These are phyloP conservation scores for Quillaja saponaria DNA, from an alignment of 306 rosid genomes.

Conservation along the genomic window DNA sequence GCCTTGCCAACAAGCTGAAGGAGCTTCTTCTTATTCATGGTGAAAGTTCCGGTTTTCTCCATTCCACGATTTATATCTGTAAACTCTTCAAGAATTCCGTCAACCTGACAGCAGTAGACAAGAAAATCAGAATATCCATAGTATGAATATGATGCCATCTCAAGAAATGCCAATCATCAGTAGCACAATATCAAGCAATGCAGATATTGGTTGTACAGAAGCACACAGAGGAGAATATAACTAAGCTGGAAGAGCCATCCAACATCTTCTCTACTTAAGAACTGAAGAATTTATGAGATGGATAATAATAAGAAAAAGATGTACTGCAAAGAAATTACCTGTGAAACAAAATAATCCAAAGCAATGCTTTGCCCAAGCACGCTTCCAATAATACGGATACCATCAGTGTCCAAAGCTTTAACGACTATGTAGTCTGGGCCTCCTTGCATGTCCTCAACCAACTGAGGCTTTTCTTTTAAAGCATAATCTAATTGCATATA, in stretches of 20 bases:
- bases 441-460: slow-evolving; percentile 83
- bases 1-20: slow-evolving; percentile 98
- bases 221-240: neutral
- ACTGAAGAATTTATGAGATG: neutral
- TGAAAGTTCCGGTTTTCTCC: slow-evolving; percentile 98
- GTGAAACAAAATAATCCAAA: slow-evolving; percentile 95
- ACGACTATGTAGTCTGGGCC: slow-evolving; percentile 90
- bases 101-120: slow-evolving; percentile 62
- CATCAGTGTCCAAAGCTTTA: slow-evolving; percentile 77
- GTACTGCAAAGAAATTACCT: slow-evolving; percentile 50
- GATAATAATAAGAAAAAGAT: neutral
- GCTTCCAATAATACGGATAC: slow-evolving; percentile 89
- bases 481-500: slow-evolving; percentile 67
- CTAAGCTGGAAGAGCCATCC: neutral
- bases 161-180: neutral
- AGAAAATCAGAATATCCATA: slow-evolving; percentile 10
- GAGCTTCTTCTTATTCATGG: slow-evolving; percentile 95
- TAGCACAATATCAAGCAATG: neutral
- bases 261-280: slow-evolving; percentile 1
- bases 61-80: slow-evolving; percentile 90
- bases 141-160: slow-evolving; percentile 10
- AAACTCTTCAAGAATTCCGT: slow-evolving; percentile 90
- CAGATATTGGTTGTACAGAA: too few relatives aligned
- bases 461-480: slow-evolving; percentile 75
- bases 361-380: slow-evolving; percentile 98